phyloP scores from a whole-genome alignment of 1,284 basidiomycete species.

The Cystobasidium slooffiae region DNA sequence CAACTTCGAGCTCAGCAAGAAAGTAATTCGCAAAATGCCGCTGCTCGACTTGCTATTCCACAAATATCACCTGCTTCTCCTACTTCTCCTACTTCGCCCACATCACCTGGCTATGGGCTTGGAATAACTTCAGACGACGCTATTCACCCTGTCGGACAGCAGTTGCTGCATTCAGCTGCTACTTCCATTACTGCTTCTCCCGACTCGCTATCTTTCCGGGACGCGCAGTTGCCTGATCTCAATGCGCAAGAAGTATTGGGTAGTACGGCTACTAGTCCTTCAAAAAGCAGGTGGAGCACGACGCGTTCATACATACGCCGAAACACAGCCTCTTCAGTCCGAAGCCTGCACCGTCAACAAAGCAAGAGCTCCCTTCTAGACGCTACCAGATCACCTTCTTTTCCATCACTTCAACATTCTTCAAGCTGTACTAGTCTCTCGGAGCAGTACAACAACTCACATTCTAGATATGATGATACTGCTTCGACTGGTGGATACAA shows the following conservation, averaged over 20 bases:
- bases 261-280: background rate
- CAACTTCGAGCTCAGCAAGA: background rate
- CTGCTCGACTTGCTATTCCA: background rate
- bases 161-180: background rate
- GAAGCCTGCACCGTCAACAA: constrained; percentile 9
- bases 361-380: constrained; percentile 14
- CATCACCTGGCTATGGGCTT: constrained; percentile 32
- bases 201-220: background rate
- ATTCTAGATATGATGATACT: constrained; percentile 12
- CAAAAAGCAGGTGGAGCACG: constrained; percentile 12
- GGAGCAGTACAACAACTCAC: constrained; percentile 4
- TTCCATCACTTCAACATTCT: constrained; percentile 6
- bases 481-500: background rate
- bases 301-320: constrained; percentile 18
- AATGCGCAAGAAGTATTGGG: background rate
- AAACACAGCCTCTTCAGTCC: constrained; percentile 29
- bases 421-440: constrained; percentile 12
- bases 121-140: constrained; percentile 42
- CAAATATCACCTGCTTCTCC: background rate
- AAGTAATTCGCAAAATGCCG: background rate
- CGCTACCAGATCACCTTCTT: constrained; percentile 1
- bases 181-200: background rate
- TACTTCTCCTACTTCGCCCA: constrained; percentile 8
- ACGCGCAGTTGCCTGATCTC: constrained; percentile 4
- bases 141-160: constrained; percentile 18